Evolutionary conservation across 176 grass and related monocot species (phyloP).

Genomic region (Puccinellia tenuiflora): DNA sequence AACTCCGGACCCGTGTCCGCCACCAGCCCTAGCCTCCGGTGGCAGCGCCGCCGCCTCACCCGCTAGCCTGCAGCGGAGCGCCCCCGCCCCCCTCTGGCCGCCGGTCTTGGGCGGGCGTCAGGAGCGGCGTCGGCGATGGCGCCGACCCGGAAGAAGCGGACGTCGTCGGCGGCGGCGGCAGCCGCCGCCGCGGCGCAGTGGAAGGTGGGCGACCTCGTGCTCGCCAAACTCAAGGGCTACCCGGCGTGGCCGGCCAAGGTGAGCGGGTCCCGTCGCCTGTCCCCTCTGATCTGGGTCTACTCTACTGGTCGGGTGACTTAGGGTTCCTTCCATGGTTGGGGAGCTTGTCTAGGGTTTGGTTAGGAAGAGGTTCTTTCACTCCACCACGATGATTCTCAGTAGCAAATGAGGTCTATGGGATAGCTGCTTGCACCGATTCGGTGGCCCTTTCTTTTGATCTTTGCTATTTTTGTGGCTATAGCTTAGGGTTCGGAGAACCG

Average conservation of each 20-base stretch:
- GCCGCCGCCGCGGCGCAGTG: conserved; percentile 66
- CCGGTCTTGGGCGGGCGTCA: conserved; percentile 15
- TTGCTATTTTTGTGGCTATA: neutral
- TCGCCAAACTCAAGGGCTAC: conserved; percentile 98
- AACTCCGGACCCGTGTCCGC: conserved; percentile 5
- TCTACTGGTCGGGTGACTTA: neutral
- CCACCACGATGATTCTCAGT: neutral
- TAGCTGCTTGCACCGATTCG: neutral
- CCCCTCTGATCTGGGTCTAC: conserved; percentile 28
- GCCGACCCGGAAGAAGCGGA: conserved; percentile 59
- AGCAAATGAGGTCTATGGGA: neutral
- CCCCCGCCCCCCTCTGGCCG: neutral
- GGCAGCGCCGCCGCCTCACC: conserved; percentile 19
- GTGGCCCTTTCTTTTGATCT: neutral
- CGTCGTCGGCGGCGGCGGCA: conserved; percentile 42
- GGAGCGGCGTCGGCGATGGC: conserved; percentile 58
- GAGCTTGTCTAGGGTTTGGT: conserved; percentile 8
- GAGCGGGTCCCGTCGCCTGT: neutral
- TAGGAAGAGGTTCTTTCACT: neutral
- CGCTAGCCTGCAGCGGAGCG: conserved; percentile 14
- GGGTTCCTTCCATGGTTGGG: conserved; percentile 14
- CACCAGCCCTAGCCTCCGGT: neutral
- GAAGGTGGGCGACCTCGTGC: conserved; percentile 98
- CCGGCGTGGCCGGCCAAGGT: conserved; percentile 97
- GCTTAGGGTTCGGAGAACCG: conserved; percentile 16